Percentiles rank a stretch among this genome's conserved stretches.
These are phyloP conservation scores for Candida dendrica DNA, from an alignment of 805 yeast genomes.

Conservation along the genomic window DNA sequence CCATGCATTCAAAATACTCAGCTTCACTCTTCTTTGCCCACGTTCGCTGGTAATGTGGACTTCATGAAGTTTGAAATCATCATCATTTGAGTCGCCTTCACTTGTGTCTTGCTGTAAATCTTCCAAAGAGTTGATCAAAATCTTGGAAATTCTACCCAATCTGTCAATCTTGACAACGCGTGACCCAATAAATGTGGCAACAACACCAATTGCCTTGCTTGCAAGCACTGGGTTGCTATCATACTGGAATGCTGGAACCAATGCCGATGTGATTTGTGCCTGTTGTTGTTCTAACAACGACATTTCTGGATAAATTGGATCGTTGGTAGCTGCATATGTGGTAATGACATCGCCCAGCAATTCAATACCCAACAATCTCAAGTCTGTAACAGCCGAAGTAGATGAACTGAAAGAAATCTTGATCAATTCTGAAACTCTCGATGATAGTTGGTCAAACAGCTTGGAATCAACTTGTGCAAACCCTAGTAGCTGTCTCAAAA, in stretches of 20 bases:
- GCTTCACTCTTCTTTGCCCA: constrained; percentile 41
- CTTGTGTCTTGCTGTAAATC: constrained; percentile 28
- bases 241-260: constrained; percentile 74
- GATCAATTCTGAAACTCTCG: constrained; percentile 56
- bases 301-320: constrained; percentile 64
- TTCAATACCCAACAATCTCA: constrained; percentile 60
- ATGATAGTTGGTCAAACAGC: constrained; percentile 34
- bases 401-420: constrained; percentile 77
- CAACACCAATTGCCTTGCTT: constrained; percentile 67
- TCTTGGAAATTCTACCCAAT: constrained; percentile 49
- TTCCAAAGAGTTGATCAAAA: constrained; percentile 61
- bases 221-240: constrained; percentile 72
- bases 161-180: constrained; percentile 42
- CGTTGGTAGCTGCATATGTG: constrained; percentile 53
- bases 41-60: constrained; percentile 37
- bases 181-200: constrained; percentile 69
- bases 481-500: constrained; percentile 35
- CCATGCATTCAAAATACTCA: constrained; percentile 67
- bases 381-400: constrained; percentile 54
- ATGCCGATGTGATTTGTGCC: constrained; percentile 86
- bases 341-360: constrained; percentile 58
- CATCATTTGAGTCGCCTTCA: constrained; percentile 13
- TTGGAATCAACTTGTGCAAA: constrained; percentile 31
- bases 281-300: constrained; percentile 85
- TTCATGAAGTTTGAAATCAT: constrained; percentile 45